phyloP scores from a whole-genome alignment of 192 early-diverging fungal genomes.

The Coemansia nantahalensis region DNA sequence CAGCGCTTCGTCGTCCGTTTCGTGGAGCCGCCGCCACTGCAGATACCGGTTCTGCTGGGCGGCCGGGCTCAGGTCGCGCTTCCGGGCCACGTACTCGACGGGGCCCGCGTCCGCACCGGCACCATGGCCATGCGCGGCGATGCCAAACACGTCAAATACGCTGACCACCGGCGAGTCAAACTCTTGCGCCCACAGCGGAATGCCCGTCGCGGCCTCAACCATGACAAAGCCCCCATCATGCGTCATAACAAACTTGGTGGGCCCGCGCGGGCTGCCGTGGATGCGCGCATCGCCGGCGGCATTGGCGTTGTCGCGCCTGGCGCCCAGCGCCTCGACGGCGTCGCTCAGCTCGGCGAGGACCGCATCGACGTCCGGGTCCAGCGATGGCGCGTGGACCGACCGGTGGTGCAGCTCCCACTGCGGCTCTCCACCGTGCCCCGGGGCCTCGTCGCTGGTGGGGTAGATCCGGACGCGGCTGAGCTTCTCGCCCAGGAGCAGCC shows the following conservation, averaged over 20 bases:
- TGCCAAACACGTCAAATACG: conserved; percentile 58
- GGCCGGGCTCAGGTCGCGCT: conserved; percentile 31
- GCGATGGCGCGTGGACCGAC: conserved; percentile 24
- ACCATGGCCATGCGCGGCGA: conserved; percentile 15
- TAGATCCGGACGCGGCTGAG: conserved; percentile 37
- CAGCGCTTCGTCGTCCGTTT: conserved; percentile 16
- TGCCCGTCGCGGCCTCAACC: conserved; percentile 39
- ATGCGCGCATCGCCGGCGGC: conserved; percentile 8
- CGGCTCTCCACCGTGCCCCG: conserved; percentile 2
- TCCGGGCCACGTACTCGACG: conserved; percentile 29
- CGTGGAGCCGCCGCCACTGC: conserved; percentile 30
- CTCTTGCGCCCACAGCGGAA: conserved; percentile 56
- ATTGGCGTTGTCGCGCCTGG: conserved; percentile 1
- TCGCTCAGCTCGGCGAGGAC: conserved; percentile 55
- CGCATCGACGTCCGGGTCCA: conserved; percentile 35
- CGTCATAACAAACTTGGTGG: conserved; percentile 47
- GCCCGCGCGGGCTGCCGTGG: conserved; percentile 13
- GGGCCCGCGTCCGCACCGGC: neutral
- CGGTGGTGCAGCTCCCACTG: conserved; percentile 51
- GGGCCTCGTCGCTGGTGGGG: conserved; percentile 7
- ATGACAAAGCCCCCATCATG: conserved; percentile 41
- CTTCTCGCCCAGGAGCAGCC: conserved; percentile 35
- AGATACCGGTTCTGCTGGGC: conserved; percentile 26
- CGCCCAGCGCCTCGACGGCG: conserved; percentile 55
- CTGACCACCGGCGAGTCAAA: conserved; percentile 56